Evolutionary conservation across 2,329 filamentous ascomycete species (phyloP), one percentile per base, ranked within the genome.

Genomic region (Colletotrichum gigasporum): DNA sequence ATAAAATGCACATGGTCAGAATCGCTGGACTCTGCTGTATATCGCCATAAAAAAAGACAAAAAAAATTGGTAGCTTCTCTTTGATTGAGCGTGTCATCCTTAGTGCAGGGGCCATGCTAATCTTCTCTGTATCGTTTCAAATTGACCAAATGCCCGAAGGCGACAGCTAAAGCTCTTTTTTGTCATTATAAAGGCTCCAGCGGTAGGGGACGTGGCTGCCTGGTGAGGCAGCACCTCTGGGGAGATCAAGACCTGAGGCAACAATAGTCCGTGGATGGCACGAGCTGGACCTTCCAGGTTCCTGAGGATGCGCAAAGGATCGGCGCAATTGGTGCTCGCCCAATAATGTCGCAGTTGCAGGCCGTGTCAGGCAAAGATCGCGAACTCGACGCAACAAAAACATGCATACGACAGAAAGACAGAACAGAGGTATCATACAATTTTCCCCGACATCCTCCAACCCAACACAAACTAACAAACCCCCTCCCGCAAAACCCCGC

Each of bases 11-110:
- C 32, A 58, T 16, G 10, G 35, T 14, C 12, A 12, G 20, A n/a
- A 16, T 11, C 5, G n/a, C 12, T 16, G 2, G 7, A 2, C 6
- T n/a, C 5, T 7, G 20, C n/a, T 18, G 10, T 47, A 10, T 47
- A 8, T 9, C 24, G 12, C 6, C n/a, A 5, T 14, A 9, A 16
- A 14, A 24, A 12, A 14, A 34, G 5, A 1, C 20, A 32, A 45
- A 28, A 34, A 64, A 65, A 68, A 70, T 69, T 63, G 65, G 63
- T 84, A 87, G 87, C 85, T 87, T 90, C 89, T 91, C 89, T 91
- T 90, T 90, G 88, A 87, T 89, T 87, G 84, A 90, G 89, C 89
- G 90, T 94, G 91, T 94, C 92, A 95, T 94, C 92, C 92, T 95
- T 95, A 94, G 92, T 89, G 85, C 87, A 89, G 86, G 87, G 90